phyloP scores from a whole-genome alignment of 805 yeast genomes.

The Hagleromyces aurorensis region DNA sequence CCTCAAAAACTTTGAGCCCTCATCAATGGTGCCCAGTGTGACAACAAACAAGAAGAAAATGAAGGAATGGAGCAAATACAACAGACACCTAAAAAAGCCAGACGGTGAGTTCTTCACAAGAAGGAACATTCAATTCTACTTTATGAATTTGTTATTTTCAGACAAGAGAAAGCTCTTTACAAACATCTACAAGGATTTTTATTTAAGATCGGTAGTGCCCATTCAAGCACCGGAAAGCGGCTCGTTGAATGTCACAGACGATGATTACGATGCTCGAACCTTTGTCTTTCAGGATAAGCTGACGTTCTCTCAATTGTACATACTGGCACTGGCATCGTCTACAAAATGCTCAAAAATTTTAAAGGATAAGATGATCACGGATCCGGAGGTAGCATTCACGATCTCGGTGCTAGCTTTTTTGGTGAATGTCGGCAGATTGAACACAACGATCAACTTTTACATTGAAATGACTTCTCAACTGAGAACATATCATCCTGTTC shows the following conservation, averaged over 20 bases:
- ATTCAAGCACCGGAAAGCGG: constrained; percentile 30
- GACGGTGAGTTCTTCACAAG: constrained; percentile 94
- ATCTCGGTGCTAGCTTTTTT: constrained; percentile 76
- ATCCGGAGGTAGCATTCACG: constrained; percentile 54
- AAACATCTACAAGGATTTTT: constrained; percentile 44
- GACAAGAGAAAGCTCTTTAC: constrained; percentile 61
- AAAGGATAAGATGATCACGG: constrained; percentile 63
- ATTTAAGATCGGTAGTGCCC: constrained; percentile 27
- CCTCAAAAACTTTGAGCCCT: constrained; percentile 3
- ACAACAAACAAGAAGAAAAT: constrained; percentile 12
- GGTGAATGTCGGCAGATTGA: constrained; percentile 88
- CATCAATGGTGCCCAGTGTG: constrained; percentile 10
- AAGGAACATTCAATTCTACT: constrained; percentile 77
- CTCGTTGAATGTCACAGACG: constrained; percentile 27
- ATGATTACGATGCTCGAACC: constrained; percentile 33
- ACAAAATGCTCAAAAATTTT: constrained; percentile 76
- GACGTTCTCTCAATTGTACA: constrained; percentile 78
- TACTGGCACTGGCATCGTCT: constrained; percentile 74
- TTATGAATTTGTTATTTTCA: constrained; percentile 55
- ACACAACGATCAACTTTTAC: constrained; percentile 89
- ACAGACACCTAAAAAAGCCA: constrained; percentile 65
- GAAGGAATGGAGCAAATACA: constrained; percentile 21
- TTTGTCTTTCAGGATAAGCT: constrained; percentile 38
- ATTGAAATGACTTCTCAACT: constrained; percentile 92
- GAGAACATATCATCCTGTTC: constrained; percentile 89